These are phyloP conservation scores for Macaranga tanarius DNA, from an alignment of 441 rosid genomes.

Conservation along the genomic window DNA sequence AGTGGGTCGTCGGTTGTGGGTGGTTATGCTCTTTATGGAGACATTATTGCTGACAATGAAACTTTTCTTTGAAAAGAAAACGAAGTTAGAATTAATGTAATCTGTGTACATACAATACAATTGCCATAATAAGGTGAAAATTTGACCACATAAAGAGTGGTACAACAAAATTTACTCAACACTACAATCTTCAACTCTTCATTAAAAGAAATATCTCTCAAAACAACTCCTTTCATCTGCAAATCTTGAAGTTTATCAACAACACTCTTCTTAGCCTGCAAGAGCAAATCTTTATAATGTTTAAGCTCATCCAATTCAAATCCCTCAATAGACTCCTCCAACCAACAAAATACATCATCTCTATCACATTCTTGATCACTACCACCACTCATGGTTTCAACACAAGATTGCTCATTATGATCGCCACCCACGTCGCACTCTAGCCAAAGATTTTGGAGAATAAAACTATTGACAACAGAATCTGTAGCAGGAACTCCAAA, in stretches of 20 bases:
- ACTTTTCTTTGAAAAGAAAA: not conserved
- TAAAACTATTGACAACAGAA: not conserved
- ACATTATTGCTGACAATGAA: not conserved
- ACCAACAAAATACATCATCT: slow-evolving; percentile 6
- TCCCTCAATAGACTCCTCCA: slow-evolving; percentile 7
- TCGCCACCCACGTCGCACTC: no score
- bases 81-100: no score
- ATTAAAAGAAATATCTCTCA: not conserved
- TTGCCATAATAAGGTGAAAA: no score
- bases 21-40: not conserved
- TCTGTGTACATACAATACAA: no score
- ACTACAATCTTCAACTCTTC: no score
- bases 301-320: not conserved
- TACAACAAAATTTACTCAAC: no score
- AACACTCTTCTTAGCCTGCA: slow-evolving; percentile 1
- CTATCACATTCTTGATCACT: not conserved
- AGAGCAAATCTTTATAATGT: not conserved
- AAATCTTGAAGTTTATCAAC: not conserved
- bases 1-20: not conserved
- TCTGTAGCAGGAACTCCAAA: slow-evolving; percentile 27
- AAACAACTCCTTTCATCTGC: not conserved
- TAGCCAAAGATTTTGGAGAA: not conserved
- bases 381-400: not conserved
- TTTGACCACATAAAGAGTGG: no score
- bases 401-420: no score